Evolutionary conservation across 75 land plant genomes (phyloP).

Genomic region (Cunninghamia lanceolata): DNA sequence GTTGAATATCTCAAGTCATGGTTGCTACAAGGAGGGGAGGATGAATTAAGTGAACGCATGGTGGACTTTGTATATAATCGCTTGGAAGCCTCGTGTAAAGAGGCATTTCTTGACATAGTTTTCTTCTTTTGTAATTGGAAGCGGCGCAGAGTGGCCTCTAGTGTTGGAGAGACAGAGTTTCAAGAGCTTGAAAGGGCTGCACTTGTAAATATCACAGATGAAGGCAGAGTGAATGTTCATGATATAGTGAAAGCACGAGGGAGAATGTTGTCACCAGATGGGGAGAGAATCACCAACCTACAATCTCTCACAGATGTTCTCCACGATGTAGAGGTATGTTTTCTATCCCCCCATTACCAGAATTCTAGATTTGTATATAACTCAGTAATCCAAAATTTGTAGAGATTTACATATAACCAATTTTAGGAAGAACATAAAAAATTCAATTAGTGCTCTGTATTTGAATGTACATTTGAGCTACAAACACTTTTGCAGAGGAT

Average conservation of each 20-base stretch:
- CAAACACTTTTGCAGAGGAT: no score
- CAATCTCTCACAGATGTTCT: background rate
- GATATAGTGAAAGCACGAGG: background rate
- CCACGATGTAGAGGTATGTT: background rate
- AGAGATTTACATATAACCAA: no score
- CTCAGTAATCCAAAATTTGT: no score
- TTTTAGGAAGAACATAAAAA: no score
- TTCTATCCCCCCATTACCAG: no score
- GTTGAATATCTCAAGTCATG: background rate
- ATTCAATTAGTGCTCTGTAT: no score
- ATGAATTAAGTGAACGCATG: background rate
- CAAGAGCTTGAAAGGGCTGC: background rate
- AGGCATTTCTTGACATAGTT: background rate
- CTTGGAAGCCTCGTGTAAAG: background rate
- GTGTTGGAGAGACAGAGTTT: background rate
- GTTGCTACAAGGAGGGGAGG: background rate
- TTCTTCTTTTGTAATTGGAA: background rate
- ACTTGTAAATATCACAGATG: background rate
- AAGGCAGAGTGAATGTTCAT: background rate
- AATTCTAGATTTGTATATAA: no score
- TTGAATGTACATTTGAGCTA: no score
- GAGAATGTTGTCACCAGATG: background rate
- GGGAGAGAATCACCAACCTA: background rate
- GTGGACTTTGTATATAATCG: background rate
- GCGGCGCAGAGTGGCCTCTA: background rate